phyloP scores from a whole-genome alignment of 768 basidiomycete genomes.

The Gymnopilus junonius region DNA sequence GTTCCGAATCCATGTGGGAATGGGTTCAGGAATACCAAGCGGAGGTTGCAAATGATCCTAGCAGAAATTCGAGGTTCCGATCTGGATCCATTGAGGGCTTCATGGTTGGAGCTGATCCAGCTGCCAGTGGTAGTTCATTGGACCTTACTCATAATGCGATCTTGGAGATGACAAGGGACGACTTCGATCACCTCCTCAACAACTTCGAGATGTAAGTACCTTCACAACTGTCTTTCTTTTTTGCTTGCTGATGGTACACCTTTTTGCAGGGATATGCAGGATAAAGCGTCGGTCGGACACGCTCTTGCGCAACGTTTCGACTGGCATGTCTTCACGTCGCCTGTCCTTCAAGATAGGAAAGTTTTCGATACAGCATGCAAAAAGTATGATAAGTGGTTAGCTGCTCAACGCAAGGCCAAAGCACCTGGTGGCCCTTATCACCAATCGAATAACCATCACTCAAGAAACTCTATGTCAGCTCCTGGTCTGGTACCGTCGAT shows the following conservation, averaged over 20 bases:
- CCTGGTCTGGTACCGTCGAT: constrained; percentile 15
- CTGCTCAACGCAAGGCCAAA: constrained; percentile 30
- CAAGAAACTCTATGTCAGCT: constrained; percentile 16
- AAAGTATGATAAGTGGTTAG: constrained; percentile 57
- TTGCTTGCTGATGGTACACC: not conserved
- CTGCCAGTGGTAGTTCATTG: constrained; percentile 16
- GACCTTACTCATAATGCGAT: constrained; percentile 42
- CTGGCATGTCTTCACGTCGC: constrained; percentile 47
- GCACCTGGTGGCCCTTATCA: not conserved
- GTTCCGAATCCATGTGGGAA: constrained; percentile 82
- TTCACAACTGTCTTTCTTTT: not conserved
- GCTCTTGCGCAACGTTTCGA: constrained; percentile 52
- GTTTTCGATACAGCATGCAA: constrained; percentile 60
- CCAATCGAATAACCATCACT: constrained; percentile 4
- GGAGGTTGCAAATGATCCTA: constrained; percentile 14
- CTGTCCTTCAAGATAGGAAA: constrained; percentile 54
- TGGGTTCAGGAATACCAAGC: constrained; percentile 62
- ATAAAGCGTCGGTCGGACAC: constrained; percentile 52
- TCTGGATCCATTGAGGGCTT: constrained; percentile 26
- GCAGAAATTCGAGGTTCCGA: constrained; percentile 16
- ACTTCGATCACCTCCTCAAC: constrained; percentile 61
- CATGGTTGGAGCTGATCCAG: constrained; percentile 8
- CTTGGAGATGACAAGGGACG: constrained; percentile 55
- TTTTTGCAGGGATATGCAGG: constrained; percentile 63
- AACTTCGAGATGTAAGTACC: constrained; percentile 65